Base-by-base conservation (phyloP, 2,329 filamentous ascomycete species). In the Aspergillus phoenicis region DNA sequence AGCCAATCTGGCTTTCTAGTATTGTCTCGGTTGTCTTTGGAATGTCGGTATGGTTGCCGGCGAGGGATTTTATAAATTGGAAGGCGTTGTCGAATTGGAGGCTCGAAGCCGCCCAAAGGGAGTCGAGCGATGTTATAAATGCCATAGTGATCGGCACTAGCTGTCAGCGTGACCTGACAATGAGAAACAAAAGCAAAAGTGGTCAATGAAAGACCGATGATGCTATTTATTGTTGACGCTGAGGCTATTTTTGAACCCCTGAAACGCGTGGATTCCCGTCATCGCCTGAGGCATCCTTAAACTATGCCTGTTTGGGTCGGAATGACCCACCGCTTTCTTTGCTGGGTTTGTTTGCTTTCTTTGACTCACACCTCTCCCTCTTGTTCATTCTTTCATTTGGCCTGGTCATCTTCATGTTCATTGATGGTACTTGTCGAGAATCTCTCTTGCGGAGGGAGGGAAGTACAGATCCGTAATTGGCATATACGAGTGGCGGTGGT, bases 51-150 rank as follows among this genome's bases (percentile, higher is more conserved):
- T 5, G n/a, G 30, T 33, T 51, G 2, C 26, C 47, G 28, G 47
- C n/a, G 47, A 51, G n/a, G 33, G 41, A 13, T 43, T 47, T 22
- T 26, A 33, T 10, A 15, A 17, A 30, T 56, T 30, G 53, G 8
- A 47, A 15, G 10, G 39, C 26, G 39, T 41, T 28, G 26, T 56
- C n/a, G 26, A 47, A 33, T n/a, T 22, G 47, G 26, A 30, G 26
- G 47, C 26, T 51, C 15, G 47, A 51, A 17, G 47, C 47, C 15
- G 47, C 26, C 47, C 47, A 51, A 26, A 56, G 8, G 53, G 39
- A 33, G 17, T 56, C 53, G 39, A 56, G 26, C 38, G 53, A 45
- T 28, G 33, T 41, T 56, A 47, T 47, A 56, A 56, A 41, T 47
- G 26, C 24, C 53, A 56, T 56, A 41, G 22, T 47, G 26, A n/a